Base-by-base conservation (phyloP, 2,329 filamentous ascomycete genomes). In the Alternaria sp. region DNA sequence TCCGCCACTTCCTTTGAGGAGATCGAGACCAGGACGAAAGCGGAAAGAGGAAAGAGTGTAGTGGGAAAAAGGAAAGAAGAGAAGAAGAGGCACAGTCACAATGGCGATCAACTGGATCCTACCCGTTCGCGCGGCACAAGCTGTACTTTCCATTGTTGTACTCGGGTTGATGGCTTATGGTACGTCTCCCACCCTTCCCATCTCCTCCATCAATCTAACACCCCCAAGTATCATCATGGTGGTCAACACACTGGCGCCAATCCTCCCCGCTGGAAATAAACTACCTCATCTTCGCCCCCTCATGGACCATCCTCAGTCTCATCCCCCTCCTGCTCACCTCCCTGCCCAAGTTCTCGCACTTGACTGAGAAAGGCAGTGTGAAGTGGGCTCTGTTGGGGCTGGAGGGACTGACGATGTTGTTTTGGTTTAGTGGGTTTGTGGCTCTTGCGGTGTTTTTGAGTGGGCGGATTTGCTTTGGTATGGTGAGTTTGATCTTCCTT, bases 361-460 rank as follows among this genome's bases (percentile, higher is more conserved):
- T 72, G 17, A 54, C 67, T 2, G 57, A 69, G 4, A 82, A 83
- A 23, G 72, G 88, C 11, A 89, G 89, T 71, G 88, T 93, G 78
- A 86, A 85, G 56, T 67, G 70, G 50, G 74, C 66, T 0, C 87
- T 93, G 15, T 83, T 94, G 17, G 89, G 74, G 1, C 84, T 92
- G 30, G 91, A 96, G 74, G 84, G 83, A 50, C 69, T 96, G 23
- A 96, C 92, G 10, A 90, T 91, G 81, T 85, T 96, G 60, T 96
- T 96, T 83, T 97, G 93, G 93, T 96, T 97, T 75, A 90, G 91
- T 1, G 93, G 93, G 7, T 91, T 93, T 72, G 89, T 96, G 69
- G 92, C 93, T 0, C 80, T 94, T 11, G 93, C 91, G 0, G 90
- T 89, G 19, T 84, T 84, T 59, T 80, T 93, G 61, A 86, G 87